These are phyloP conservation scores for Tylopilus sp. DNA, from an alignment of 768 basidiomycete genomes.

Conservation along the genomic window DNA sequence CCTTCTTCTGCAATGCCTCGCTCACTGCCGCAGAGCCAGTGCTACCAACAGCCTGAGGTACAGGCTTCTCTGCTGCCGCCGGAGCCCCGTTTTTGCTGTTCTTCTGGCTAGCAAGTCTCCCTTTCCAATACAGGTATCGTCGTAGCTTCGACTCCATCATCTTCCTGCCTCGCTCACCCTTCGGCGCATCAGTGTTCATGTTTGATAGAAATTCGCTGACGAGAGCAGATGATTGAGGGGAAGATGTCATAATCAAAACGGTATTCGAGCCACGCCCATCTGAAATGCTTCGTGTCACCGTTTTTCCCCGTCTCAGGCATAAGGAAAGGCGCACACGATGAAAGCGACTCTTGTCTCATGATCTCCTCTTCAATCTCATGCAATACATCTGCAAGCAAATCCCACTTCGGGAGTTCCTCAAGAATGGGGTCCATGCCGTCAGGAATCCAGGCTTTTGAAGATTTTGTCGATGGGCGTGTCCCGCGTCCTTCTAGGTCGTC, in stretches of 20 bases:
- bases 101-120: conserved; percentile 35
- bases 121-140: conserved; percentile 81
- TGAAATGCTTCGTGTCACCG: conserved; percentile 3
- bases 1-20: conserved; percentile 77
- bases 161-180: conserved; percentile 58
- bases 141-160: conserved; percentile 81
- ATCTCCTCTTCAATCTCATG: conserved; percentile 90
- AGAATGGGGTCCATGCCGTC: conserved; percentile 78
- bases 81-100: conserved; percentile 6
- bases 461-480: conserved; percentile 2
- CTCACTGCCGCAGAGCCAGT: conserved; percentile 40
- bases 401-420: conserved; percentile 97
- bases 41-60: conserved; percentile 15
- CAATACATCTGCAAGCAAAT: conserved; percentile 75
- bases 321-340: conserved; percentile 13
- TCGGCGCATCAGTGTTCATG: conserved; percentile 54
- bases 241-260: conserved; percentile 86
- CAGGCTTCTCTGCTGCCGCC: background rate
- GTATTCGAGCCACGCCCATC: conserved; percentile 60
- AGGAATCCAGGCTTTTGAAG: conserved; percentile 56
- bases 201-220: conserved; percentile 74
- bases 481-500: conserved; percentile 46
- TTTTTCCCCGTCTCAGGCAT: background rate
- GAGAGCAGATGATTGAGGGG: conserved; percentile 67
- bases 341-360: conserved; percentile 51